phyloP scores from a whole-genome alignment of 495 filamentous ascomycete species.

The Mytilinidion resinicola region DNA sequence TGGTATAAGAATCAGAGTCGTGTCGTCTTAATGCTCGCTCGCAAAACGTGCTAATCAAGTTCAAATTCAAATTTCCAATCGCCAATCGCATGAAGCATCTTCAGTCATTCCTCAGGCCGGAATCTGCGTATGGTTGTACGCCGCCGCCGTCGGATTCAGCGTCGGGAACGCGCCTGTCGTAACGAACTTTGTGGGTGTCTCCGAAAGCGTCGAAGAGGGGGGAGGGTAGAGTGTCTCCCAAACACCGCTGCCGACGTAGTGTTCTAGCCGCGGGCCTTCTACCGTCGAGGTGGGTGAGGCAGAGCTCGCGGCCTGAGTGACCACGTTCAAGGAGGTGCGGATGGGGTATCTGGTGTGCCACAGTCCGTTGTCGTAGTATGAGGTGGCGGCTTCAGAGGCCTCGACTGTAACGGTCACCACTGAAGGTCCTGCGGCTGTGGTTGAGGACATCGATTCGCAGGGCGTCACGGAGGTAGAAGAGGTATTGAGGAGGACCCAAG shows the following conservation, averaged over 20 bases:
- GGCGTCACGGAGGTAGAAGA: neutral
- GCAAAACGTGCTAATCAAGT: too few species aligned
- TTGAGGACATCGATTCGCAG: neutral
- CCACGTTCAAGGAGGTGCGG: neutral
- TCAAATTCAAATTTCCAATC: too few species aligned
- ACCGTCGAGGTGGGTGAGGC: neutral
- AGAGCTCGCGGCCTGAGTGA: neutral
- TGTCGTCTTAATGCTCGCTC: too few species aligned
- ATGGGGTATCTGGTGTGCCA: slow-evolving; percentile 1
- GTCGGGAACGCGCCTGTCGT: neutral
- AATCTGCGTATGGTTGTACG: neutral
- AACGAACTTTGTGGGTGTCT: neutral
- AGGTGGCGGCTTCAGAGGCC: neutral
- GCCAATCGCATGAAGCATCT: too few species aligned
- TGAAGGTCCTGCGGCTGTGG: neutral
- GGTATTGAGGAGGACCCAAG: neutral
- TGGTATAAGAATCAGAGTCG: too few species aligned
- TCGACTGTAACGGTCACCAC: neutral
- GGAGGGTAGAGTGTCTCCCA: slow-evolving; percentile 1
- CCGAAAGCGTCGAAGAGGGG: neutral
- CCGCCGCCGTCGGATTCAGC: neutral
- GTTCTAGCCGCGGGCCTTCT: neutral
- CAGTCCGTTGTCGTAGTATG: slow-evolving; percentile 1
- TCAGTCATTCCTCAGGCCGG: neutral
- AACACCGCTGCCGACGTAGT: neutral